Evolutionary conservation across 495 filamentous ascomycete genomes (phyloP), one percentile per base, ranked within the genome.

Genomic region (Penicillium flavigenum): DNA sequence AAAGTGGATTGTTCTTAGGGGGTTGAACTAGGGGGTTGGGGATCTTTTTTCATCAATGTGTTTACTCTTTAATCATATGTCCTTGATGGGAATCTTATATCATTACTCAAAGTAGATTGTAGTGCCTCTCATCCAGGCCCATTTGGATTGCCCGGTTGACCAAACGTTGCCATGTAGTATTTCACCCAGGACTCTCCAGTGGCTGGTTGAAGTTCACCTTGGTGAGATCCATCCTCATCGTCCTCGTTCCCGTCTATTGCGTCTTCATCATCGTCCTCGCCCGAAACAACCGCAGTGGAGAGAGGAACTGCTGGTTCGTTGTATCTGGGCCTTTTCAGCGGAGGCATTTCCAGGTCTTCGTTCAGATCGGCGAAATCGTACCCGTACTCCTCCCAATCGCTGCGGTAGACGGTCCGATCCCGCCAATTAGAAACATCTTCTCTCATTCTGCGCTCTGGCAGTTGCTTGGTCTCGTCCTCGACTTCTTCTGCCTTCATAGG

Each of bases 301-400:
- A 39, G 20, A 24, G 24, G n/a, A 27, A 24, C 22, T 16, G 8
- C 32, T 12, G 29, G n/a, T n/a, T 46, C 59, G 5, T 57, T 67
- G 59, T 53, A 64, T 17, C 14, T 68, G 63, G 22, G 61, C 47
- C 71, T 61, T 52, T 80, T 78, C 12, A 42, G 64, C 44, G 59
- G 62, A 57, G 76, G 71, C 48, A 65, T 59, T 6, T 53, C 58
- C 55, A 80, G 55, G 2, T 72, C 68, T 26, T 71, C 72, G 5
- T 65, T 63, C 1, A 73, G 41, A 29, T 72, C 69, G 5, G 62
- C 54, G 0, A 70, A 47, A 16, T 67, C 72, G 38, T 62, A 55
- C 2, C 75, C 73, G 27, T 75, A 73, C 12, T 69, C 71, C 63
- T 83, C 82, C 82, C 82, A 85, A 27, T 78, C 74, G 51, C 68